phyloP scores from a whole-genome alignment of 2,329 filamentous ascomycete genomes.

The Alternaria triticina region DNA sequence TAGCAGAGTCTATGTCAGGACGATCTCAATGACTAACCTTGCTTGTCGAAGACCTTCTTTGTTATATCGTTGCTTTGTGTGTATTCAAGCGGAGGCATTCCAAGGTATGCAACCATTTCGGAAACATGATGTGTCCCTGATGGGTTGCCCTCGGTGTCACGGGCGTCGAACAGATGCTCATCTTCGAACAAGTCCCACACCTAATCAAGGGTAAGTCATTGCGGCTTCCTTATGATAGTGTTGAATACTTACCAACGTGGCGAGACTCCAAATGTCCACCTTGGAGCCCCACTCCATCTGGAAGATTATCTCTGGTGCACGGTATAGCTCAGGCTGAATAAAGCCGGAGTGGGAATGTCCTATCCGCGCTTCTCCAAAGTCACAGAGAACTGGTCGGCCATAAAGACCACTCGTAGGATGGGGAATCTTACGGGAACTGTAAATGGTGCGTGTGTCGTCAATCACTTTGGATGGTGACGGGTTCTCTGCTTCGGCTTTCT shows the following conservation, averaged over 20 bases:
- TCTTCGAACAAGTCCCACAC: conserved; percentile 50
- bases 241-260: conserved; percentile 41
- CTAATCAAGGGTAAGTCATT: conserved; percentile 22
- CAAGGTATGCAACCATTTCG: conserved; percentile 39
- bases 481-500: conserved; percentile 43
- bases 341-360: conserved; percentile 36
- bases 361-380: conserved; percentile 47
- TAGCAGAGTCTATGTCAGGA: conserved; percentile 19
- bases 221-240: conserved; percentile 11
- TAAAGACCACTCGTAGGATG: conserved; percentile 35
- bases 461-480: conserved; percentile 51
- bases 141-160: conserved; percentile 26
- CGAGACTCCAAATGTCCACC: conserved; percentile 51
- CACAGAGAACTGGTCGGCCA: conserved; percentile 47
- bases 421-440: conserved; percentile 36
- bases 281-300: conserved; percentile 47
- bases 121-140: conserved; percentile 41
- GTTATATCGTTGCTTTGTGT: conserved; percentile 28
- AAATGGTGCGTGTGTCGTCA: conserved; percentile 25
- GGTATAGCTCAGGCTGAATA: conserved; percentile 49
- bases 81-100: conserved; percentile 31
- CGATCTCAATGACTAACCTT: conserved; percentile 25
- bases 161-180: conserved; percentile 41
- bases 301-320: conserved; percentile 50
- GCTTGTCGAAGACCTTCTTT: conserved; percentile 31